Conservation (phyloP, 768 basidiomycete species). For the Boletellus ananiceps region DNA sequence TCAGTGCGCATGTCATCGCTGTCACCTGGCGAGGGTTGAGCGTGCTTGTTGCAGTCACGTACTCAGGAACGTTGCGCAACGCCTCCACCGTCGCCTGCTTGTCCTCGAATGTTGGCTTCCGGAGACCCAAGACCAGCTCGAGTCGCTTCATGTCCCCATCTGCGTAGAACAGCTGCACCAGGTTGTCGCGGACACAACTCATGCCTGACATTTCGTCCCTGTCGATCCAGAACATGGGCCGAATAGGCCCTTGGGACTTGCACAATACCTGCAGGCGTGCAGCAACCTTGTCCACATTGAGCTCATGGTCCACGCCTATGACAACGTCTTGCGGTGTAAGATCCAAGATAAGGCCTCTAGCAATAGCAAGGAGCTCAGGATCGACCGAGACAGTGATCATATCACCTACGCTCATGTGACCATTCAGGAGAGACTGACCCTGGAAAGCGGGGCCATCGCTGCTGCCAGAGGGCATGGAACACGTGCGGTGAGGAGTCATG, state of each 20-base stretch:
- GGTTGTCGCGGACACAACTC: slow-evolving; percentile 84
- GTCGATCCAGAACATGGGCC: slow-evolving; percentile 74
- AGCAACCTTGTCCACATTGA: slow-evolving; percentile 50
- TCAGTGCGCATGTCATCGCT: slow-evolving; percentile 71
- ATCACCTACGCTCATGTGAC: slow-evolving; percentile 76
- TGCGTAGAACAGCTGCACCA: slow-evolving; percentile 82
- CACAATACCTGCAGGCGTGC: slow-evolving; percentile 32
- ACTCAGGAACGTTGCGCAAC: slow-evolving; percentile 25
- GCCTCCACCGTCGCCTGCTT: slow-evolving; percentile 13
- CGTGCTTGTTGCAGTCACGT: slow-evolving; percentile 30
- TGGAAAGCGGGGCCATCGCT: slow-evolving; percentile 13
- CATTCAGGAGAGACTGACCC: slow-evolving; percentile 53
- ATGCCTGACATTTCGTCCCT: slow-evolving; percentile 91
- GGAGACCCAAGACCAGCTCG: slow-evolving; percentile 78
- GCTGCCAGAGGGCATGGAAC: slow-evolving; percentile 19
- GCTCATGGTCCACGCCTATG: slow-evolving; percentile 77
- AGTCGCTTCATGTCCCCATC: slow-evolving; percentile 66
- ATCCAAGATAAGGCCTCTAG: slow-evolving; percentile 77
- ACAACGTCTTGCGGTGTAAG: slow-evolving; percentile 60
- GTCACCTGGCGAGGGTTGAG: slow-evolving; percentile 69
- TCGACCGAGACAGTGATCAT: slow-evolving; percentile 85
- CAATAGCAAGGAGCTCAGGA: slow-evolving; percentile 75
- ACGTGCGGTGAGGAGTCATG: slow-evolving; percentile 6
- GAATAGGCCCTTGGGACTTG: slow-evolving; percentile 8
- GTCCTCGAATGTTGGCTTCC: slow-evolving; percentile 57